Base-by-base conservation (phyloP, 2,329 filamentous ascomycete genomes). In the Trichoderma atroviride region DNA sequence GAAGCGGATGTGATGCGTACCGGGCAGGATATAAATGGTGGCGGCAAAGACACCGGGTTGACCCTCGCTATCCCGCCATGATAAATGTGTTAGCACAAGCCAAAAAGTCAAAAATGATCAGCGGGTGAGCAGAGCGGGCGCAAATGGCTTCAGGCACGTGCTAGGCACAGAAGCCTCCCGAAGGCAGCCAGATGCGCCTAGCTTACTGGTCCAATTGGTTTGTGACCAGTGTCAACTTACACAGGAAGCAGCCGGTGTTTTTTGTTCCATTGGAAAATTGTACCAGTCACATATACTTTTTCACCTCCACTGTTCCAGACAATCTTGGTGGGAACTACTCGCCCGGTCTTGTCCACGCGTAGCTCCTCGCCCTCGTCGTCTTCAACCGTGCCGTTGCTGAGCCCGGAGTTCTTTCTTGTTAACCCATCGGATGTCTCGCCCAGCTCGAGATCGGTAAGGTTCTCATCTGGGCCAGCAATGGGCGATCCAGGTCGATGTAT, bases 1-100 rank as follows among this genome's bases (percentile, higher is more conserved):
- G 82, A 98, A 99, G 77, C 96, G 95, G 76, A 99, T 86, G 83
- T 99, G 96, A 79, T 99, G 95, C 5, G 96, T 99, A 74, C 96
- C 96, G 4, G 95, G 94, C 16, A 93, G 91, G 70, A 98, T 90
- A 77, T 92, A 90, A 76, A 98, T 89, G 24, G 88, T 90, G 56
- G 92, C 91, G 47, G 91, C 90, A 79, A 94, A 91, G 71, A 89
- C 87, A 64, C 89, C 88, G 31, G 87, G 86, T 50, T 82, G 83
- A 7, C 83, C 86, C 73, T 86, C 84, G 31, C 86, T 88, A 72
- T 72, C 68, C 24, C 31, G 40, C 5, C 27, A 53, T 35, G 6
- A 71, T 19, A 43, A 43, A 56, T 64, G 69, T 58, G 71, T 74
- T 68, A 77, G 71, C 56, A 70, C 11, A 31, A 3, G 29, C 57